These are phyloP conservation scores for Dipteronia dyeriana DNA, from an alignment of 345 rosid genomes.

Conservation along the genomic window DNA sequence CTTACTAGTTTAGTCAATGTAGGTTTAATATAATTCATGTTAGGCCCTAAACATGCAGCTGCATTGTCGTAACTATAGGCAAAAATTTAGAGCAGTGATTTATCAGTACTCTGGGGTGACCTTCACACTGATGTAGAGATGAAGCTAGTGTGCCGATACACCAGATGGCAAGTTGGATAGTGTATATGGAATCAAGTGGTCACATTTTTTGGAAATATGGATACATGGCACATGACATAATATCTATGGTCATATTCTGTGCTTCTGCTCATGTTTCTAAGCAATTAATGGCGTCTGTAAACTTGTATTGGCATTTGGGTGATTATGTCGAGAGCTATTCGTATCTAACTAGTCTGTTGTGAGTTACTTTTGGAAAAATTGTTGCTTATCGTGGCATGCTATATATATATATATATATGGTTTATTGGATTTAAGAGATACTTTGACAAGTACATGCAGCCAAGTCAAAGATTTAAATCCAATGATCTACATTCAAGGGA, in stretches of 20 bases:
- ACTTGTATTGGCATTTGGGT: slow-evolving; percentile 2
- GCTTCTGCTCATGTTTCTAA: not conserved
- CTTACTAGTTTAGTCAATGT: not conserved
- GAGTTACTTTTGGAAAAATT: not conserved
- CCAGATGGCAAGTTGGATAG: too few relatives aligned
- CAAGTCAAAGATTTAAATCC: too few relatives aligned
- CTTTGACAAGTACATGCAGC: too few relatives aligned
- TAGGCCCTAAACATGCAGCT: not conserved
- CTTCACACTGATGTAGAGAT: not conserved
- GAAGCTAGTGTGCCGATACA: not conserved
- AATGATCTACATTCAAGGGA: too few relatives aligned
- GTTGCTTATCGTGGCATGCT: not conserved
- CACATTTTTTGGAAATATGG: not conserved
- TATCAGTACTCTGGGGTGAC: not conserved
- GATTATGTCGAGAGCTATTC: not conserved
- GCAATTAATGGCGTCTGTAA: not conserved
- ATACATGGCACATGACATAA: not conserved
- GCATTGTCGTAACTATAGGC: not conserved
- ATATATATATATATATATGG: too few relatives aligned
- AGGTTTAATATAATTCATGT: not conserved
- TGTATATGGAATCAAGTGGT: not conserved
- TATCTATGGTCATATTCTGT: not conserved
- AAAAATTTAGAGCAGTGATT: not conserved
- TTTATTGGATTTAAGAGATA: too few relatives aligned
- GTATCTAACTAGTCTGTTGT: not conserved